These are phyloP conservation scores for Brachypodium distachyon DNA, from an alignment of 202 grass and related monocot species.

Conservation along the genomic window DNA sequence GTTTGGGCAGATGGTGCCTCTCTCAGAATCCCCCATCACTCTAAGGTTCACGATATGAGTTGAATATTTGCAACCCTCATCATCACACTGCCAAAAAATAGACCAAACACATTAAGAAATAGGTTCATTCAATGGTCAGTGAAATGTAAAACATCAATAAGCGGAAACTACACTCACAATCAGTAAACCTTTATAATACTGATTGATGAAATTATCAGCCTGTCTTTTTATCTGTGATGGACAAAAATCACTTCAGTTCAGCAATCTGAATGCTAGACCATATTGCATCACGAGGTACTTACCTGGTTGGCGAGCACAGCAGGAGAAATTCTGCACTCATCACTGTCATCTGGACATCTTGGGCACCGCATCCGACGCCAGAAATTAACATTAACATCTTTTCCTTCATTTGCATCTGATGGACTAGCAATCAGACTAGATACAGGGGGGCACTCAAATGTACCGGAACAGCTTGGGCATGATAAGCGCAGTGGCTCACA, in stretches of 20 bases:
- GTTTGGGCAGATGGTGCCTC: slow-evolving; percentile 84
- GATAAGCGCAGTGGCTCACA: slow-evolving; percentile 78
- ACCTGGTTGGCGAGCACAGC: slow-evolving; percentile 85
- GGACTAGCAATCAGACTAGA: slow-evolving; percentile 64
- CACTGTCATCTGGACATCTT: slow-evolving; percentile 67
- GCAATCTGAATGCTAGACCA: not conserved
- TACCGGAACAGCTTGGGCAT: slow-evolving; percentile 85
- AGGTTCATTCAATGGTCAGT: not conserved
- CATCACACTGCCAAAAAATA: slow-evolving; percentile 62
- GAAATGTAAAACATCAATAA: not conserved
- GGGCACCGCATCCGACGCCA: slow-evolving; percentile 70
- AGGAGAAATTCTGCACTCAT: slow-evolving; percentile 58
- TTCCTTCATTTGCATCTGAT: slow-evolving; percentile 41
- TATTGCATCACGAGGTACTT: not conserved
- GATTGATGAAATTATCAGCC: slow-evolving; percentile 76
- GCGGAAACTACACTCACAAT: slow-evolving; percentile 43
- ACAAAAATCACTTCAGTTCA: slow-evolving; percentile 17
- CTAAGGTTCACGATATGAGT: slow-evolving; percentile 76
- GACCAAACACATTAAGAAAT: not conserved
- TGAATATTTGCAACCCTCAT: slow-evolving; percentile 74
- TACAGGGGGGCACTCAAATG: slow-evolving; percentile 75
- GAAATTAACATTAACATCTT: slow-evolving; percentile 56
- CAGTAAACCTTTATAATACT: slow-evolving; percentile 83
- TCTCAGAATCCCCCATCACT: slow-evolving; percentile 76
- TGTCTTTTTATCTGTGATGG: slow-evolving; percentile 79